Conservation (phyloP, 768 basidiomycete genomes). For the Fibroporia radiculosa region DNA sequence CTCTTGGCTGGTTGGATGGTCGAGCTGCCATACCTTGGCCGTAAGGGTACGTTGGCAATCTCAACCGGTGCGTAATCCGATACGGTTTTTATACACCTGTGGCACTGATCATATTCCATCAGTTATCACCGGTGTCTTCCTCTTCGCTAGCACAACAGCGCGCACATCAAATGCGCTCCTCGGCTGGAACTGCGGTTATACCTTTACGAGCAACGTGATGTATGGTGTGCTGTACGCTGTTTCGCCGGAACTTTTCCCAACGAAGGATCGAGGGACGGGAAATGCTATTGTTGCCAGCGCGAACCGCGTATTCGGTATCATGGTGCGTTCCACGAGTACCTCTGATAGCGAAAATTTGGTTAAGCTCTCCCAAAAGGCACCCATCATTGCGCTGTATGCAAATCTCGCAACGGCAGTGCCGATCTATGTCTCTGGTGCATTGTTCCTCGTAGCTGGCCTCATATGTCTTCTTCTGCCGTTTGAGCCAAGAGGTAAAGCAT, state of each 20-base stretch:
- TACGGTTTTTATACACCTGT: not conserved
- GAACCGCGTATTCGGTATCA: slow-evolving; percentile 53
- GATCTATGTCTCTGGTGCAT: slow-evolving; percentile 44
- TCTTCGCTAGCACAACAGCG: slow-evolving; percentile 50
- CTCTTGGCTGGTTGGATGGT: slow-evolving; percentile 47
- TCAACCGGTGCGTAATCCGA: slow-evolving; percentile 34
- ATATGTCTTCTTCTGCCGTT: slow-evolving; percentile 46
- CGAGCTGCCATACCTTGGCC: slow-evolving; percentile 41
- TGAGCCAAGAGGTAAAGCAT: slow-evolving; percentile 49
- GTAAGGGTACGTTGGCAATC: slow-evolving; percentile 44
- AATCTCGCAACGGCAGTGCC: slow-evolving; percentile 41
- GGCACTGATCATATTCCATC: slow-evolving; percentile 7
- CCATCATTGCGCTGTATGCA: slow-evolving; percentile 43
- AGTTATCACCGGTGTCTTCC: slow-evolving; percentile 49
- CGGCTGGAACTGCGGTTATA: slow-evolving; percentile 53
- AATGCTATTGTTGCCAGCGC: slow-evolving; percentile 44
- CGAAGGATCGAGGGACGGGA: slow-evolving; percentile 47
- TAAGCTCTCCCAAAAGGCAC: slow-evolving; percentile 26
- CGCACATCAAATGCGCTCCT: slow-evolving; percentile 43
- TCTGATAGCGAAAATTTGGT: not conserved
- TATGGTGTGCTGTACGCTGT: slow-evolving; percentile 38
- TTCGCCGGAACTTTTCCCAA: slow-evolving; percentile 47
- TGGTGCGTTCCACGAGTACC: slow-evolving; percentile 28
- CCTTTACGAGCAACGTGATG: slow-evolving; percentile 50
- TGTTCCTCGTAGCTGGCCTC: slow-evolving; percentile 43